phyloP scores from a whole-genome alignment of 441 rosid genomes.

The Dalechampia spathulata region DNA sequence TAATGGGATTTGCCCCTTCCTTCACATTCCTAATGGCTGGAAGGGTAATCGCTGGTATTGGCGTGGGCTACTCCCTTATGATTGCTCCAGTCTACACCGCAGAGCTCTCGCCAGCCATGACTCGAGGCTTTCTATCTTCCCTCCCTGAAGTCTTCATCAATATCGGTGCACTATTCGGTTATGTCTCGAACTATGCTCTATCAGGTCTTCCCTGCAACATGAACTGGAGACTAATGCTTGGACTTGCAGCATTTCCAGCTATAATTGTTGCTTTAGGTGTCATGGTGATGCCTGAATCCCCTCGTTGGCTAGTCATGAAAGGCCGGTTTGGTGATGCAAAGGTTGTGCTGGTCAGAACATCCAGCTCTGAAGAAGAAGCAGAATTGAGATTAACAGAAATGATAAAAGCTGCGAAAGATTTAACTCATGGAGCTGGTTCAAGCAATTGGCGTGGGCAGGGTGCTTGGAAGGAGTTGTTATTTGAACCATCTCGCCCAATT shows the following conservation, averaged over 20 bases:
- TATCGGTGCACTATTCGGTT: conserved; percentile 55
- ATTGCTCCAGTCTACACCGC: conserved; percentile 59
- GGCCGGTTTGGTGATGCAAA: conserved; percentile 39
- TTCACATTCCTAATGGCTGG: conserved; percentile 50
- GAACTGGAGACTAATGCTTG: conserved; percentile 69
- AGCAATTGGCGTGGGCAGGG: conserved; percentile 32
- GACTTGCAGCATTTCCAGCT: conserved; percentile 51
- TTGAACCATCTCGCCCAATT: conserved; percentile 34
- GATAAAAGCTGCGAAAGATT: conserved; percentile 16
- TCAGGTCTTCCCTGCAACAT: conserved; percentile 31
- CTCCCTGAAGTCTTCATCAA: conserved; percentile 63
- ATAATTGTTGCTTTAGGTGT: conserved; percentile 38
- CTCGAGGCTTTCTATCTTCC: conserved; percentile 56
- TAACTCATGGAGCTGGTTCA: conserved; percentile 12
- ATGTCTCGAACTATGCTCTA: conserved; percentile 40
- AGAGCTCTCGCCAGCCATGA: conserved; percentile 47
- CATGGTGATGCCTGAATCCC: conserved; percentile 58
- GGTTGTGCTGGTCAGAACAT: conserved; percentile 35
- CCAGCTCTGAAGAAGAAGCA: conserved; percentile 38
- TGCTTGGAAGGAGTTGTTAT: conserved; percentile 41
- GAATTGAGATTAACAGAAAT: conserved; percentile 36
- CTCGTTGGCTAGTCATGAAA: conserved; percentile 59
- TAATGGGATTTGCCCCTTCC: conserved; percentile 61
- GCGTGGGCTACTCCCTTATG: conserved; percentile 63
- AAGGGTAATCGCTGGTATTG: conserved; percentile 54